A percentile compares a stretch with the other conserved stretches of the same genome.
These are phyloP conservation scores for Discostella stelligeroides DNA, from an alignment of 108 stramenopile species.

Conservation along the genomic window DNA sequence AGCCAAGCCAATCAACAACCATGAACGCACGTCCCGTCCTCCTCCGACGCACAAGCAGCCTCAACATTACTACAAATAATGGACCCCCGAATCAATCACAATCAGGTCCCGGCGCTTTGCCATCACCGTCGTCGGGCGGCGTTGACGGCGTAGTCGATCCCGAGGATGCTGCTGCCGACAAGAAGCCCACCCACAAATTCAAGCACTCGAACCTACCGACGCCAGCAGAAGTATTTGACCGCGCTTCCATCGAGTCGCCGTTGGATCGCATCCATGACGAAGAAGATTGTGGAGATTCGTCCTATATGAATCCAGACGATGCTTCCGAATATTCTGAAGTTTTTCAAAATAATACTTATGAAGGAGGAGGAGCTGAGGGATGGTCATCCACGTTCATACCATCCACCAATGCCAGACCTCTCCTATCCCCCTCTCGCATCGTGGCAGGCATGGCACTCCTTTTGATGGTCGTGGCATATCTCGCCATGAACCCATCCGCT, in stretches of 20 bases:
- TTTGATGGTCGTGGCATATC: background rate
- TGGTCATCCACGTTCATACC: too few species aligned
- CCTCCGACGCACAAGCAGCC: constrained; percentile 19
- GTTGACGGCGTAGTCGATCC: background rate
- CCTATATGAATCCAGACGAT: constrained; percentile 1
- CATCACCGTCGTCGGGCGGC: background rate
- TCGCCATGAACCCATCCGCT: background rate
- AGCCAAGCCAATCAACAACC: background rate
- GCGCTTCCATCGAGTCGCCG: background rate
- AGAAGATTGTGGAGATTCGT: constrained; percentile 3
- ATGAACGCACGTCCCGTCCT: constrained; percentile 13
- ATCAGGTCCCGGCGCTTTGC: background rate
- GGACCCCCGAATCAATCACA: background rate
- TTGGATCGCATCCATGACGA: constrained; percentile 13
- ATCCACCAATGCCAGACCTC: background rate
- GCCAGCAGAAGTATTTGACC: constrained; percentile 11
- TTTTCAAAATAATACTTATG: background rate
- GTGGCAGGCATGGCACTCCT: background rate
- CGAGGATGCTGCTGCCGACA: constrained; percentile 22
- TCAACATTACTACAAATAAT: background rate
- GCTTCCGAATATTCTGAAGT: constrained; percentile 6
- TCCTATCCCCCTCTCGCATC: background rate
- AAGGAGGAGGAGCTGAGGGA: background rate
- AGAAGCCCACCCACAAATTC: constrained; percentile 26
- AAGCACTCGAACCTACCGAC: constrained; percentile 27